Conservation (phyloP, 129 eudicot species). For the Pseudognaphalium luteoalbum region DNA sequence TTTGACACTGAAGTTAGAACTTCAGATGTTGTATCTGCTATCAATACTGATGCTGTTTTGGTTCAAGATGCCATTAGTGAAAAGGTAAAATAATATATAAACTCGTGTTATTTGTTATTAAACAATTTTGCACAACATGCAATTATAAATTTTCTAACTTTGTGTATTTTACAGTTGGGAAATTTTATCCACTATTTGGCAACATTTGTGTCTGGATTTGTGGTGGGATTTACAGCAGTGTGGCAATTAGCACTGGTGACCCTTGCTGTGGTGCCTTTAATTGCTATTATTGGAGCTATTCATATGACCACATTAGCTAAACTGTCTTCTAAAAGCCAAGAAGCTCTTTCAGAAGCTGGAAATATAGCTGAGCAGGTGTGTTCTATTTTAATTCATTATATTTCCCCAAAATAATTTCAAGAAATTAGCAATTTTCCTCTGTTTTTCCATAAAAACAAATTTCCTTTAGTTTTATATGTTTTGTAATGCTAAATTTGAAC, state of each 20-base stretch:
- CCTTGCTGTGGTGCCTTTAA: constrained; percentile 92
- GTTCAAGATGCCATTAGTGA: constrained; percentile 99
- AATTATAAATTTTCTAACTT: neutral
- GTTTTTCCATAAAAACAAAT: neutral
- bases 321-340: constrained; percentile 86
- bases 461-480: neutral
- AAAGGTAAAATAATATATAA: constrained; percentile 51
- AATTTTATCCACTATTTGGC: constrained; percentile 97
- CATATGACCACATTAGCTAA: constrained; percentile 75
- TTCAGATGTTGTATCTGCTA: constrained; percentile 93
- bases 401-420: neutral
- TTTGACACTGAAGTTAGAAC: constrained; percentile 94
- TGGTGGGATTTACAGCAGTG: constrained; percentile 97
- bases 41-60: constrained; percentile 94
- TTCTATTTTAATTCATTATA: neutral
- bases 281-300: constrained; percentile 90
- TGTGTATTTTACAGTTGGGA: constrained; percentile 62
- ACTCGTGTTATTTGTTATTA: constrained; percentile 24
- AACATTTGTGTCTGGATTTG: constrained; percentile 94
- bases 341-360: constrained; percentile 93
- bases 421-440: constrained; percentile 14
- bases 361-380: constrained; percentile 94
- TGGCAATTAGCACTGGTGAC: constrained; percentile 97
- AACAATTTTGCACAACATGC: neutral
- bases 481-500: constrained; percentile 1